phyloP scores from a whole-genome alignment of 495 filamentous ascomycete species.

The Penicillium tannophilum region DNA sequence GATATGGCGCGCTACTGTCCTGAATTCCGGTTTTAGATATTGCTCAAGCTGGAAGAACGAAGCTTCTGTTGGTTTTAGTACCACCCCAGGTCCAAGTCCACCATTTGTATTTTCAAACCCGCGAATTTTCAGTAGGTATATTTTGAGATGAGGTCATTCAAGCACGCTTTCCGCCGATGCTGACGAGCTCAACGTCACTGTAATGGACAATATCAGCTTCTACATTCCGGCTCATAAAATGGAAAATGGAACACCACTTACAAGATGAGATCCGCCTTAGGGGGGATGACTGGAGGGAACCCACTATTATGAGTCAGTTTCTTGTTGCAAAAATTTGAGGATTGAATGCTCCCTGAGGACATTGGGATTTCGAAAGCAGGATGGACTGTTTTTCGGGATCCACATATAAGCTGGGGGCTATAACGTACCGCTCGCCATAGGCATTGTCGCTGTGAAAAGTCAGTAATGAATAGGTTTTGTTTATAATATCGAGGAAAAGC shows the following conservation, averaged over 20 bases:
- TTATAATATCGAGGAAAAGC: not conserved
- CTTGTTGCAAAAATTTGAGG: too few species aligned
- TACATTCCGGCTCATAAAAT: too few species aligned
- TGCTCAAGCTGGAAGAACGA: not conserved
- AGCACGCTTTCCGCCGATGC: slow-evolving; percentile 41
- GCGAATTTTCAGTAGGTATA: too few species aligned
- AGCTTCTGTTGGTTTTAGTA: not conserved
- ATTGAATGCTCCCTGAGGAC: not conserved
- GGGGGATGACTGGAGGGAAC: slow-evolving; percentile 65
- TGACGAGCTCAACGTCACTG: slow-evolving; percentile 50
- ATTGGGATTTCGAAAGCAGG: not conserved
- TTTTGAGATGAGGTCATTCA: too few species aligned
- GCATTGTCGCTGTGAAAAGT: slow-evolving; percentile 64
- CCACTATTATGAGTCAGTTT: slow-evolving; percentile 38
- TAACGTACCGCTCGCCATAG: slow-evolving; percentile 70
- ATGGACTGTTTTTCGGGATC: not conserved
- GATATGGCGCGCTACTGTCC: not conserved
- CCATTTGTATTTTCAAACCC: too few species aligned
- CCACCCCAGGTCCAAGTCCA: too few species aligned
- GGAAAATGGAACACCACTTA: too few species aligned
- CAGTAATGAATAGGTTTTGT: slow-evolving; percentile 26
- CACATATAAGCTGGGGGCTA: not conserved
- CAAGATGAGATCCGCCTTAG: slow-evolving; percentile 51
- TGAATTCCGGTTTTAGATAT: not conserved
- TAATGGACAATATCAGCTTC: slow-evolving; percentile 6